Evolutionary conservation across 768 basidiomycete genomes (phyloP), one percentile per base, ranked within the genome.

Genomic region (Galerina marginata): DNA sequence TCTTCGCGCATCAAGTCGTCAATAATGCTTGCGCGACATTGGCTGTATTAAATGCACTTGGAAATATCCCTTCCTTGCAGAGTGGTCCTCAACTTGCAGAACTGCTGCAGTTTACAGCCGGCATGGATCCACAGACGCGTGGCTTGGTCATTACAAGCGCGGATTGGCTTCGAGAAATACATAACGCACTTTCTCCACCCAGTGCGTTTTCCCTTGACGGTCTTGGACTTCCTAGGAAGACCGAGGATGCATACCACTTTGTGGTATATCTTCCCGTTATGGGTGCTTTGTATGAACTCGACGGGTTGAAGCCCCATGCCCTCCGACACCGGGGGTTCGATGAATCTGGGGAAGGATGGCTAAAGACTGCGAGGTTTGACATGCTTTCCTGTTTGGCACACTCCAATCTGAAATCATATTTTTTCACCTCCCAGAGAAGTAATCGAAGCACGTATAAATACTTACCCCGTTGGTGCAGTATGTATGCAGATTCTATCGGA

Each of bases 11-110:
- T 66, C 94, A 89, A 75, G 93, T 94, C 52, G 93, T 97, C 66
- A 95, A 96, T 76, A 99, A 99, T 67, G 94, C 95, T 4, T 99
- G 96, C 67, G 96, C 94, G 14, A 96, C 95, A n/a, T 78, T 97
- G 36, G 96, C 95, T 4, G 93, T 96, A 37, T 77, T 97, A 60
- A 97, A 98, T 70, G 93, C 92, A 29, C 83, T 96, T 20, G 91
- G 90, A 59, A 95, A 93, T 72, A 89, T 93, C 54, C 85, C 86
- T 2, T 81, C 81, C 2, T 78, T 92, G 7, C 74, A 80, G 47
- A 81, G 81, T 62, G 91, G 92, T 7, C 69, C 84, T 6, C 88
- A 92, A 67, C 82, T 97, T 11, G 77, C 81, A 23, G 89, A 95
- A 45, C 75, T 97, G 45, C 76, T 89, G 63, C 84, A 78, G 46